Evolutionary conservation across 495 filamentous ascomycete species (phyloP).

Genomic region (Neurospora tetrasperma): DNA sequence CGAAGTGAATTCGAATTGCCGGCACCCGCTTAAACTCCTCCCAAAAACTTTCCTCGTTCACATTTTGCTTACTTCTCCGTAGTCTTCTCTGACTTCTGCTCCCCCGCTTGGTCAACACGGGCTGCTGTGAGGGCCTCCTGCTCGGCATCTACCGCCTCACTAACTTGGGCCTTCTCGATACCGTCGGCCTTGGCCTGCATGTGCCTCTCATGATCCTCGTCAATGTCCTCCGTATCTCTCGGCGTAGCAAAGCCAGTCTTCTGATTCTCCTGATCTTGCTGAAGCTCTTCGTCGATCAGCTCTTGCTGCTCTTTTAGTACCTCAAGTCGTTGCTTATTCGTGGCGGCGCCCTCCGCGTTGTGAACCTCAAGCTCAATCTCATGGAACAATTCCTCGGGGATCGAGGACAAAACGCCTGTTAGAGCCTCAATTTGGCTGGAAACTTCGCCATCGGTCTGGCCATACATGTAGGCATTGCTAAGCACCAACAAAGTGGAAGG

Average conservation of each 20-base stretch:
- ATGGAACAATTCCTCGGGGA: constrained; percentile 98
- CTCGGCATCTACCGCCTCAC: constrained; percentile 36
- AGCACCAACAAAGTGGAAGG: constrained; percentile 91
- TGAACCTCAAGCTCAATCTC: constrained; percentile 98
- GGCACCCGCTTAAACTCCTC: neutral
- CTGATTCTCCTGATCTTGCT: constrained; percentile 72
- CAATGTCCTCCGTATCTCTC: constrained; percentile 81
- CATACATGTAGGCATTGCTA: constrained; percentile 96
- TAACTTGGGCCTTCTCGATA: constrained; percentile 30
- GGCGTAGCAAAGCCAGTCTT: constrained; percentile 56
- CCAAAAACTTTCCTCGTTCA: neutral
- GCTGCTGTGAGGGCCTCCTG: constrained; percentile 21
- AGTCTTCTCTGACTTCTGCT: constrained; percentile 8
- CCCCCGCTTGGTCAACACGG: constrained; percentile 14
- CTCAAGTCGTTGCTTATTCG: constrained; percentile 98
- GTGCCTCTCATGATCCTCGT: constrained; percentile 45
- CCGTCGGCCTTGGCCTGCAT: constrained; percentile 26
- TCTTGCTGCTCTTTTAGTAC: constrained; percentile 98
- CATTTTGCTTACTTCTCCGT: neutral
- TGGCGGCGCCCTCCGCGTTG: constrained; percentile 92
- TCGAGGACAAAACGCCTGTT: constrained; percentile 80
- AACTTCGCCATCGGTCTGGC: constrained; percentile 73
- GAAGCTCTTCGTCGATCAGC: constrained; percentile 91
- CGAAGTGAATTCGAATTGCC: neutral
- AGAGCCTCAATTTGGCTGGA: constrained; percentile 88